A percentile compares a stretch with the other conserved stretches of the same genome.
Conservation (phyloP, 2,329 filamentous ascomycete species). For the Ophiostoma perfectum region DNA sequence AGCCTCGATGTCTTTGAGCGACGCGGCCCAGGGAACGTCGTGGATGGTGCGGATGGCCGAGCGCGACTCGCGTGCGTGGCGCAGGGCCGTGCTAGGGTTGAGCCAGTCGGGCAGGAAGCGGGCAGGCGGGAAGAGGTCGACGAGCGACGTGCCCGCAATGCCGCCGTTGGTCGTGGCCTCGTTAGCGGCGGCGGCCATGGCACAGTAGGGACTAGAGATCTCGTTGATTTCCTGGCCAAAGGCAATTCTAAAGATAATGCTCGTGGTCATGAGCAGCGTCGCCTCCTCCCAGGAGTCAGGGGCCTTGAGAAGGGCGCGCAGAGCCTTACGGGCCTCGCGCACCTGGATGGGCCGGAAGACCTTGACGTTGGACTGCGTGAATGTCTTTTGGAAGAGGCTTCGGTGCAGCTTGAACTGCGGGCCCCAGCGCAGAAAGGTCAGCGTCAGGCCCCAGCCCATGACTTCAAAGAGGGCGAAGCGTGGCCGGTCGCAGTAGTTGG, state of each 20-base stretch:
- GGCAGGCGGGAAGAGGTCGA: conserved; percentile 46
- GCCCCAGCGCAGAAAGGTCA: conserved; percentile 40
- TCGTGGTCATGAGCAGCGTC: conserved; percentile 37
- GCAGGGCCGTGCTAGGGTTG: conserved; percentile 21
- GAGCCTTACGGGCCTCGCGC: conserved; percentile 33
- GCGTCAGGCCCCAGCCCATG: conserved; percentile 42
- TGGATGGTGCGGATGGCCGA: conserved; percentile 39
- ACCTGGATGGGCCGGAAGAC: conserved; percentile 27
- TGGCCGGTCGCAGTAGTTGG: conserved; percentile 39
- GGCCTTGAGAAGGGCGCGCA: conserved; percentile 32
- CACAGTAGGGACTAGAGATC: conserved; percentile 38
- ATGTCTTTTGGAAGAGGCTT: conserved; percentile 38
- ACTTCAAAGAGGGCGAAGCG: conserved; percentile 37
- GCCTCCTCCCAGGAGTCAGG: conserved; percentile 36
- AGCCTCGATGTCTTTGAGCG: conserved; percentile 32
- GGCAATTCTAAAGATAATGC: conserved; percentile 40
- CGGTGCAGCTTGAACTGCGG: conserved; percentile 40
- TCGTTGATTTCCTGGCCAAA: conserved; percentile 39
- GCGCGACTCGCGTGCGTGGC: conserved; percentile 30
- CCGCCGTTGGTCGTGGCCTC: conserved; percentile 31
- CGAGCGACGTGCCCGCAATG: conserved; percentile 36
- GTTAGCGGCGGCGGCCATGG: conserved; percentile 32
- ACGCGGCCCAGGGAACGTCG: conserved; percentile 38
- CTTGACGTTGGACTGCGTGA: conserved; percentile 29
- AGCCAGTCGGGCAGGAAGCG: conserved; percentile 36